Conservation (phyloP, 1,284 basidiomycete species). For the Tilletia indica region DNA sequence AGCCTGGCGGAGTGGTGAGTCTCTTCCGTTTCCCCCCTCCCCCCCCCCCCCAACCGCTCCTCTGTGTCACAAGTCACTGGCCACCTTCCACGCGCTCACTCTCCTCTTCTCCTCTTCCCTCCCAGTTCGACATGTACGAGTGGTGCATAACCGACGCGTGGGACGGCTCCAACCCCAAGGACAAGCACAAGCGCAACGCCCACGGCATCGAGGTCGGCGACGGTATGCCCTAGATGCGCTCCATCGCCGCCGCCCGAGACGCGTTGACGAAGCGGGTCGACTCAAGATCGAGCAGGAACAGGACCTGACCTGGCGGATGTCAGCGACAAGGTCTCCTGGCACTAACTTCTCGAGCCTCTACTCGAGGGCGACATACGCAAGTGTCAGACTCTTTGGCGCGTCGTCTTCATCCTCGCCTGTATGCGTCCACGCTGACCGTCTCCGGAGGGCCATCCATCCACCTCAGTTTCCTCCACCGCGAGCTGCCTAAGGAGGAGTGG, state of each 20-base stretch:
- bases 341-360: too few relatives aligned
- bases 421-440: conserved; percentile 83
- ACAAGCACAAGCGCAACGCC: conserved; percentile 90
- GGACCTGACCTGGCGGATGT: conserved; percentile 89
- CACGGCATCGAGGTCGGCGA: conserved; percentile 78
- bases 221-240: conserved; percentile 96
- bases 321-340: conserved; percentile 79
- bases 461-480: conserved; percentile 74
- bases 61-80: too few relatives aligned
- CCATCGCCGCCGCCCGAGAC: conserved; percentile 69
- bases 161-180: conserved; percentile 78
- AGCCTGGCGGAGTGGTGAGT: conserved; percentile 90
- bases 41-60: too few relatives aligned
- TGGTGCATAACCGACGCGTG: conserved; percentile 98
- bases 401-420: too few relatives aligned
- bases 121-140: conserved; percentile 91
- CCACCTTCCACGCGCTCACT: too few relatives aligned
- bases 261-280: conserved; percentile 81
- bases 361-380: conserved; percentile 88
- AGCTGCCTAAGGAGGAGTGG: conserved; percentile 85
- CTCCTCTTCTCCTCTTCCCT: conserved; percentile 15
- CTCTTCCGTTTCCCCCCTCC: too few relatives aligned
- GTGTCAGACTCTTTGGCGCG: conserved; percentile 91
- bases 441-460: conserved; percentile 83
- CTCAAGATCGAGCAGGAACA: conserved; percentile 89